These are phyloP conservation scores for Lachnellula arida DNA, from an alignment of 2,329 filamentous ascomycete species.

Conservation along the genomic window DNA sequence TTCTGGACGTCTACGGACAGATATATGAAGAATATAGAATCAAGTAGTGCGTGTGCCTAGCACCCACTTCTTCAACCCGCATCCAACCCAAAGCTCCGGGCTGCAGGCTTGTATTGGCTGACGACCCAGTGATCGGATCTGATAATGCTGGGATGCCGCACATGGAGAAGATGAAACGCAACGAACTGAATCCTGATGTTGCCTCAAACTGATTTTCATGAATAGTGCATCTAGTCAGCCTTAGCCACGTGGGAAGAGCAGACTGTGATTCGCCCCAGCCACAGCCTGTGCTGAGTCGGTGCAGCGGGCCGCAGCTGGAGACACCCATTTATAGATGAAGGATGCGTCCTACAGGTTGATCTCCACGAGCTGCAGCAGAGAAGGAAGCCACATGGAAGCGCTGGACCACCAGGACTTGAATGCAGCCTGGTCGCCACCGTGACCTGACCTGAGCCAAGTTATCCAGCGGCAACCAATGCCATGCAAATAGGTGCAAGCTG, in stretches of 20 bases:
- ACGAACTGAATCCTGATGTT: not conserved
- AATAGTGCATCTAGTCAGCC: not conserved
- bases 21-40: not conserved
- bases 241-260: not conserved
- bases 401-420: not conserved
- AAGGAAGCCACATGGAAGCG: not conserved
- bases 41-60: not conserved
- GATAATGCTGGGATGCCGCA: not conserved
- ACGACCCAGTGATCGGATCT: not conserved
- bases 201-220: not conserved
- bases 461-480: not conserved
- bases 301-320: not conserved
- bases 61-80: not conserved
- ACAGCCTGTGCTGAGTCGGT: not conserved
- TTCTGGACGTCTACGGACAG: not conserved
- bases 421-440: not conserved
- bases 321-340: not conserved
- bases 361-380: not conserved
- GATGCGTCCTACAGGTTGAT: not conserved
- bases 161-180: not conserved
- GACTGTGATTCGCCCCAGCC: not conserved
- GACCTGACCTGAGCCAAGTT: not conserved
- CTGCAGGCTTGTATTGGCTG: not conserved
- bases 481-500: not conserved
- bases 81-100: not conserved